These are phyloP conservation scores for Biscogniauxia sp. DNA, from an alignment of 2,329 filamentous ascomycete genomes.

Conservation along the genomic window DNA sequence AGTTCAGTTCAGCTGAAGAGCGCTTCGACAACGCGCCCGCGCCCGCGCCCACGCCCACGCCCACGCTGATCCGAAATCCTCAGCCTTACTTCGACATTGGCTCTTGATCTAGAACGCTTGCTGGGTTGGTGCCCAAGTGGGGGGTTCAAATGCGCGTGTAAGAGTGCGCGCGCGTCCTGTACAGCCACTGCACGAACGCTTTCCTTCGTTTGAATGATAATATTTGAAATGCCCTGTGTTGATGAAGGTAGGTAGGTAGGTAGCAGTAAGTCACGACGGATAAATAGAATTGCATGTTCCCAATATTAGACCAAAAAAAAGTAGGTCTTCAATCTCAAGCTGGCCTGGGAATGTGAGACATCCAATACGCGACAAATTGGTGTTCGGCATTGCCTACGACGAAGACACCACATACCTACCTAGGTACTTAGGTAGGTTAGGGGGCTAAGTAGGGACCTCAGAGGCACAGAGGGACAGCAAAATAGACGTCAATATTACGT, in stretches of 20 bases:
- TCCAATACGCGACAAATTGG: neutral
- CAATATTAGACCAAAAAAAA: neutral
- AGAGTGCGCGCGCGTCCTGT: neutral
- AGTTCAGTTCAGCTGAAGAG: no score
- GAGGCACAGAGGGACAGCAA: neutral
- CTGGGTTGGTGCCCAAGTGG: conserved; percentile 2
- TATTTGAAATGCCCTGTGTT: neutral
- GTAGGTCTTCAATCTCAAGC: neutral
- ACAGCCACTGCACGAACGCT: neutral
- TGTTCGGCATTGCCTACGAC: neutral
- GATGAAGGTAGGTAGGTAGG: no score
- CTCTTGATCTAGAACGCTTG: neutral
- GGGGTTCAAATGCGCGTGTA: neutral
- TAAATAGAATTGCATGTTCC: neutral
- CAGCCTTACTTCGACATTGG: neutral
- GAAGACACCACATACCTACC: neutral
- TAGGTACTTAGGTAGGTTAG: no score
- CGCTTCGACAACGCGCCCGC: neutral
- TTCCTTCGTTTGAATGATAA: neutral
- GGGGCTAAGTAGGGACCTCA: no score
- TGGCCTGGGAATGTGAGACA: neutral
- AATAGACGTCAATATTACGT: neutral
- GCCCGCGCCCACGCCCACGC: no score
- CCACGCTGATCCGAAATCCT: neutral
- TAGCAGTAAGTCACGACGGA: neutral